These are phyloP conservation scores for Phylloporus scabripes DNA, from an alignment of 768 basidiomycete species.

Conservation along the genomic window DNA sequence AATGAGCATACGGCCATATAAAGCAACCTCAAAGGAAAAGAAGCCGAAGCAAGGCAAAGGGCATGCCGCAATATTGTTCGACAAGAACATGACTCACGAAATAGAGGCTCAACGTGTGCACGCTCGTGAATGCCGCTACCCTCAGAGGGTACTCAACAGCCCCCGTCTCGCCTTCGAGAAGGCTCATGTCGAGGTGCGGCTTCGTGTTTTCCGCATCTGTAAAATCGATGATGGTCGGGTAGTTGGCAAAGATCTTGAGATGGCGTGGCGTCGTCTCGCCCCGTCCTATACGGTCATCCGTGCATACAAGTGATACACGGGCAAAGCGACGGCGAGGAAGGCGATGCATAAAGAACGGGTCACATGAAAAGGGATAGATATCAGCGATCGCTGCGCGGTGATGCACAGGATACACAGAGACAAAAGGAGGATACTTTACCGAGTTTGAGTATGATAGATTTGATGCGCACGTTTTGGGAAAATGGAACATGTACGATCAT, in stretches of 20 bases:
- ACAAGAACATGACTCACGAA: slow-evolving; percentile 52
- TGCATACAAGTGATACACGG: slow-evolving; percentile 3
- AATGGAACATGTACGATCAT: slow-evolving; percentile 81
- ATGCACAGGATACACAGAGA: slow-evolving; percentile 7
- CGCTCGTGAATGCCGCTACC: slow-evolving; percentile 68
- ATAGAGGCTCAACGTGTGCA: slow-evolving; percentile 69
- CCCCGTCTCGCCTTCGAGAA: slow-evolving; percentile 63
- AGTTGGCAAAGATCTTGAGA: slow-evolving; percentile 70
- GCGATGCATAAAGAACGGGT: slow-evolving; percentile 3
- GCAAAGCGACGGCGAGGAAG: background rate
- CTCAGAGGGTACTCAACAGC: slow-evolving; percentile 75
- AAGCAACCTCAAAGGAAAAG: slow-evolving; percentile 17
- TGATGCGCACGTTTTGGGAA: slow-evolving; percentile 67
- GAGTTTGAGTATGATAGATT: slow-evolving; percentile 69
- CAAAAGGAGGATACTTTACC: slow-evolving; percentile 40
- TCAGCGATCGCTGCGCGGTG: slow-evolving; percentile 11
- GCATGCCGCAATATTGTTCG: slow-evolving; percentile 11
- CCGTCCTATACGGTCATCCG: slow-evolving; percentile 43
- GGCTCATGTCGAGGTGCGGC: slow-evolving; percentile 65
- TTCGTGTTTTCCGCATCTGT: slow-evolving; percentile 60
- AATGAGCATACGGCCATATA: slow-evolving; percentile 17
- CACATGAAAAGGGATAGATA: slow-evolving; percentile 1
- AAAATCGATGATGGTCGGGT: slow-evolving; percentile 72
- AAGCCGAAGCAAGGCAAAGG: slow-evolving; percentile 11
- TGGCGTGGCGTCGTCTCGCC: slow-evolving; percentile 74